Evolutionary conservation across 495 filamentous ascomycete genomes (phyloP).

Genomic region (Aspergillus funiculosus): DNA sequence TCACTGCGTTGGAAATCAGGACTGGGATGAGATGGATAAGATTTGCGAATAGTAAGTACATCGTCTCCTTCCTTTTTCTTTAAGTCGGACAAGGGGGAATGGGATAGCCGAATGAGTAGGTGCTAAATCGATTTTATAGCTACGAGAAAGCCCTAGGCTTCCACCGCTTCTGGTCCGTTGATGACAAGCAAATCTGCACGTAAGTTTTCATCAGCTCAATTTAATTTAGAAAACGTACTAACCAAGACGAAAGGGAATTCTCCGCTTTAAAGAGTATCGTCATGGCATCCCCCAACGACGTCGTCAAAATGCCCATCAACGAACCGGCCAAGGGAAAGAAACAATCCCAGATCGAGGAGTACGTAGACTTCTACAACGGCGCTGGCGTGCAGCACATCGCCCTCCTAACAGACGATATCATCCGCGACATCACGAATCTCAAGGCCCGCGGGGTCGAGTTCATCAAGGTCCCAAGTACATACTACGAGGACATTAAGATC

Average conservation of each 20-base stretch:
- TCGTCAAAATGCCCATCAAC: constrained; percentile 96
- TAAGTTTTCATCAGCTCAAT: constrained; percentile 27
- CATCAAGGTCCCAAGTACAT: constrained; percentile 74
- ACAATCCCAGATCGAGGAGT: constrained; percentile 89
- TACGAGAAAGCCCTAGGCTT: constrained; percentile 87
- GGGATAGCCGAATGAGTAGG: too few species aligned
- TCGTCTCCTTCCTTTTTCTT: neutral
- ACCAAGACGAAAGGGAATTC: constrained; percentile 52
- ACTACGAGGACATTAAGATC: constrained; percentile 70
- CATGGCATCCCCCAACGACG: constrained; percentile 75
- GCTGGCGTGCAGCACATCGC: constrained; percentile 89
- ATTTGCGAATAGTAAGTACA: constrained; percentile 64
- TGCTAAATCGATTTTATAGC: too few species aligned
- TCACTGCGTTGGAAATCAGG: constrained; percentile 92
- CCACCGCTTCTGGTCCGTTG: constrained; percentile 92
- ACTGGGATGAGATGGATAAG: constrained; percentile 80
- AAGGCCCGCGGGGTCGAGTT: constrained; percentile 79
- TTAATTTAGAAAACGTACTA: too few species aligned
- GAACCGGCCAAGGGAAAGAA: constrained; percentile 83
- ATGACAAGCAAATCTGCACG: constrained; percentile 81
- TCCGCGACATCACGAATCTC: constrained; percentile 65
- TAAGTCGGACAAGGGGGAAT: too few species aligned
- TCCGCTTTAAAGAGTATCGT: constrained; percentile 78
- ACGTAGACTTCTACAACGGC: constrained; percentile 79
- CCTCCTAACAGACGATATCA: constrained; percentile 71